Conservation (phyloP, 2,329 filamentous ascomycete genomes). For the Teratosphaeria epicoccoides region DNA sequence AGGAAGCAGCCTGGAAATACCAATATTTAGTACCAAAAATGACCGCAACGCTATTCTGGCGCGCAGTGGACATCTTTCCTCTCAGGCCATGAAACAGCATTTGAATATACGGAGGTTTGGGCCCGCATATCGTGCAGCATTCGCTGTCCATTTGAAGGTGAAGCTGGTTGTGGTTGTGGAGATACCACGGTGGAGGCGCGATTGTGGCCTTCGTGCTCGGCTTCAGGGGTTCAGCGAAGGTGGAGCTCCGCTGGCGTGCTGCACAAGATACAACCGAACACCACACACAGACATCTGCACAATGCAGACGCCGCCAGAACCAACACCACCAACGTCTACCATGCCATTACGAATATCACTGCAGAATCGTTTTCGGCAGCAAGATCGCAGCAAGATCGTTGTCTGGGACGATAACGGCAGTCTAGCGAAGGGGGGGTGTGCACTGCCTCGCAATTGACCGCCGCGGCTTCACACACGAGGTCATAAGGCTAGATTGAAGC, state of each 20-base stretch:
- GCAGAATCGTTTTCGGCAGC: background rate
- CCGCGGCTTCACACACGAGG: too few relatives aligned
- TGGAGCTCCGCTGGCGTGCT: background rate
- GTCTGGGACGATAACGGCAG: too few relatives aligned
- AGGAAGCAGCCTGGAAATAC: too few relatives aligned
- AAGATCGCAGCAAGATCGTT: too few relatives aligned
- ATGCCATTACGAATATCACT: too few relatives aligned
- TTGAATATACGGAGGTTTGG: background rate
- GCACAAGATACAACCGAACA: background rate
- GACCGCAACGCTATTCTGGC: background rate
- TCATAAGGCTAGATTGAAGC: too few relatives aligned
- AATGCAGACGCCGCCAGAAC: background rate
- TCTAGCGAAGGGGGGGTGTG: too few relatives aligned
- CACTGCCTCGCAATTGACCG: too few relatives aligned
- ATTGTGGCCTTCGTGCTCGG: constrained; percentile 36
- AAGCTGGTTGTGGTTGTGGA: constrained; percentile 8
- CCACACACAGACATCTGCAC: background rate
- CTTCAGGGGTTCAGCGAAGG: background rate
- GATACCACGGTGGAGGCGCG: constrained; percentile 20
- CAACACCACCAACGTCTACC: background rate
- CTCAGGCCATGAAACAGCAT: background rate
- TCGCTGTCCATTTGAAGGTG: background rate
- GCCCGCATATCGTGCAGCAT: background rate
- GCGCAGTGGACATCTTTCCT: background rate
- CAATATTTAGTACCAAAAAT: background rate